Conservation (phyloP, 345 rosid genomes). For the Salix dunnii region DNA sequence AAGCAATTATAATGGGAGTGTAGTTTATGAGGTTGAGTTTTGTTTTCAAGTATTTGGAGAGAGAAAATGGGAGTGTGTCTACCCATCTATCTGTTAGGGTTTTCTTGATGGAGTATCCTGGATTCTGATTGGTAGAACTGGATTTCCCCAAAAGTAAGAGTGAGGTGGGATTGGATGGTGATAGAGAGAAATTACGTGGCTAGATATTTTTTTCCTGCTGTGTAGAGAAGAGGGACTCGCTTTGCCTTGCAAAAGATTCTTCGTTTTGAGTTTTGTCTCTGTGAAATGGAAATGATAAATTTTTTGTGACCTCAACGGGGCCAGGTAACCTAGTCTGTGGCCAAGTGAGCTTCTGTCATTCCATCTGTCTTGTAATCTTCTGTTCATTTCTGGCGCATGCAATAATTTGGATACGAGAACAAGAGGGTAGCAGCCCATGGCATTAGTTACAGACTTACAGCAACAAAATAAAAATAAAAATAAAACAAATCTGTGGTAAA, state of each 20-base stretch:
- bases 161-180: slow-evolving; percentile 24
- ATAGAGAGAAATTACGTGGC: neutral
- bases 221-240: neutral
- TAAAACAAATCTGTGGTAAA: too few species aligned
- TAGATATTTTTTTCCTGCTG: slow-evolving; percentile 10
- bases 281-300: neutral
- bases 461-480: too few species aligned
- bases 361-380: neutral
- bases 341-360: neutral
- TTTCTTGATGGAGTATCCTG: slow-evolving; percentile 37
- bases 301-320: neutral
- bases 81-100: slow-evolving; percentile 35
- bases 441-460: too few species aligned
- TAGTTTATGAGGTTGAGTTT: slow-evolving; percentile 54
- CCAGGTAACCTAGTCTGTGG: neutral
- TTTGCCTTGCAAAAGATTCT: neutral
- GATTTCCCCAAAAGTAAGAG: slow-evolving; percentile 38
- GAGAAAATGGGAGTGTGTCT: neutral
- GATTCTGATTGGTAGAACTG: slow-evolving; percentile 52
- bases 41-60: slow-evolving; percentile 11
- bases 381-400: neutral
- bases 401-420: too few species aligned
- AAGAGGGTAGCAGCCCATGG: too few species aligned
- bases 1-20: slow-evolving; percentile 13
- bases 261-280: neutral